Conservation (phyloP, 495 filamentous ascomycete species). For the Gamarada debralockiae region DNA sequence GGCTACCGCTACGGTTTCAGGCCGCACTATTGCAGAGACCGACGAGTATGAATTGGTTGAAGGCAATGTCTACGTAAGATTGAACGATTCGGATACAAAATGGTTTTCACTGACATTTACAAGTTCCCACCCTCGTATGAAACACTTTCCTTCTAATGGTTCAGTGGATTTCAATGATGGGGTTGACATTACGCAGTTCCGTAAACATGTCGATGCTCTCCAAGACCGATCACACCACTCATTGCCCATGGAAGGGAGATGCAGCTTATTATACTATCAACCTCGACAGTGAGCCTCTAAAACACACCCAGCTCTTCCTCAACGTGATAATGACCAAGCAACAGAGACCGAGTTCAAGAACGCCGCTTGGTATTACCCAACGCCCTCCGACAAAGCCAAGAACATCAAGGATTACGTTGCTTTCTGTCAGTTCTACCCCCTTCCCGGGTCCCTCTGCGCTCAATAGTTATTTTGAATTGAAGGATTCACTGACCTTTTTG, state of each 20-base stretch:
- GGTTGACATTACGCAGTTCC: conserved; percentile 28
- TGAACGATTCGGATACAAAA: background rate
- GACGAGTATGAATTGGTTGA: conserved; percentile 63
- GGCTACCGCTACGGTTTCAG: conserved; percentile 56
- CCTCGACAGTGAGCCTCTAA: conserved; percentile 48
- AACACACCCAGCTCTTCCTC: background rate
- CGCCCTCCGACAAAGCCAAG: conserved; percentile 51
- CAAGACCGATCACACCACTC: conserved; percentile 45
- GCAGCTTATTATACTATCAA: conserved; percentile 64
- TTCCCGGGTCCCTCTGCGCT: background rate
- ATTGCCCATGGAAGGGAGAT: conserved; percentile 68
- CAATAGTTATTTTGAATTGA: background rate
- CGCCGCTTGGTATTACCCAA: conserved; percentile 66
- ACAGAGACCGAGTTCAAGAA: conserved; percentile 50
- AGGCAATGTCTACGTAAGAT: conserved; percentile 65
- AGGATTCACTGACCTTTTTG: background rate
- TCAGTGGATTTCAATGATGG: background rate
- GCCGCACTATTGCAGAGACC: conserved; percentile 55
- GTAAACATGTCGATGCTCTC: conserved; percentile 44
- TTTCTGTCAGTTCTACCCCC: conserved; percentile 48
- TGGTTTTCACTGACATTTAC: conserved; percentile 29
- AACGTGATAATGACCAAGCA: too few relatives aligned
- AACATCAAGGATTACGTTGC: conserved; percentile 61
- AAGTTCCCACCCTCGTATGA: background rate
- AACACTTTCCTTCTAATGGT: background rate